A percentile compares a stretch with the other conserved stretches of the same genome.
These are phyloP conservation scores for Mortierella sp. DNA, from an alignment of 371 early-diverging fungal genomes.

Conservation along the genomic window DNA sequence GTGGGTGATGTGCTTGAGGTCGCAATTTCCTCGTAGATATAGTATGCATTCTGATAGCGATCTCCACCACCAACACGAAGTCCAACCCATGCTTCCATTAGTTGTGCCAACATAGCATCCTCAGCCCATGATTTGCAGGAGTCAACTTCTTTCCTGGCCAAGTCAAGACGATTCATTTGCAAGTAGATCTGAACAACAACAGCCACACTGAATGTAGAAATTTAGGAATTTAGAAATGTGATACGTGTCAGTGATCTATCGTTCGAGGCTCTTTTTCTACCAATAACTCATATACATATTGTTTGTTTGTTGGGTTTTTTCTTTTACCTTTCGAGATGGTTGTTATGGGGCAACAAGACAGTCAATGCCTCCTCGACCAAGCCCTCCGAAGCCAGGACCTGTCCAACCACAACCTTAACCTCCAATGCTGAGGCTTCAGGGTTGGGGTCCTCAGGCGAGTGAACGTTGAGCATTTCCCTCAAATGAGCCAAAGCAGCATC, in stretches of 20 bases:
- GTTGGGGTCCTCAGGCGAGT: slow-evolving; percentile 35
- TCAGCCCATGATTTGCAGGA: slow-evolving; percentile 88
- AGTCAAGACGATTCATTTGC: slow-evolving; percentile 84
- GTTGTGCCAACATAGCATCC: slow-evolving; percentile 91
- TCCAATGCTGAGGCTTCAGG: slow-evolving; percentile 43
- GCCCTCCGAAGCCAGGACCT: slow-evolving; percentile 61
- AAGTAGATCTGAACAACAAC: slow-evolving; percentile 85
- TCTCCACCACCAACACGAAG: slow-evolving; percentile 83
- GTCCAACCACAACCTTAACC: slow-evolving; percentile 63
- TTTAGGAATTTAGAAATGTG: background rate
- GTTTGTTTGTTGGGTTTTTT: background rate
- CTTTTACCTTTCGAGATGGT: slow-evolving; percentile 85
- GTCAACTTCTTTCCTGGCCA: slow-evolving; percentile 87
- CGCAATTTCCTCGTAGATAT: slow-evolving; percentile 94
- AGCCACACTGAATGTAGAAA: slow-evolving; percentile 66
- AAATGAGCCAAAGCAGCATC: slow-evolving; percentile 48
- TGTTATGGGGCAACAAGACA: slow-evolving; percentile 74
- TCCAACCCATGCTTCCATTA: slow-evolving; percentile 94
- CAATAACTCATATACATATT: background rate
- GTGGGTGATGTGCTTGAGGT: slow-evolving; percentile 81
- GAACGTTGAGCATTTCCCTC: slow-evolving; percentile 41
- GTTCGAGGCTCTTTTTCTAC: background rate
- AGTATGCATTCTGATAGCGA: slow-evolving; percentile 89
- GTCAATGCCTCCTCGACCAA: slow-evolving; percentile 74
- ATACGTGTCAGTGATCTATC: slow-evolving; percentile 18